These are phyloP conservation scores for Termitomyces sp. DNA, from an alignment of 768 basidiomycete genomes.

Conservation along the genomic window DNA sequence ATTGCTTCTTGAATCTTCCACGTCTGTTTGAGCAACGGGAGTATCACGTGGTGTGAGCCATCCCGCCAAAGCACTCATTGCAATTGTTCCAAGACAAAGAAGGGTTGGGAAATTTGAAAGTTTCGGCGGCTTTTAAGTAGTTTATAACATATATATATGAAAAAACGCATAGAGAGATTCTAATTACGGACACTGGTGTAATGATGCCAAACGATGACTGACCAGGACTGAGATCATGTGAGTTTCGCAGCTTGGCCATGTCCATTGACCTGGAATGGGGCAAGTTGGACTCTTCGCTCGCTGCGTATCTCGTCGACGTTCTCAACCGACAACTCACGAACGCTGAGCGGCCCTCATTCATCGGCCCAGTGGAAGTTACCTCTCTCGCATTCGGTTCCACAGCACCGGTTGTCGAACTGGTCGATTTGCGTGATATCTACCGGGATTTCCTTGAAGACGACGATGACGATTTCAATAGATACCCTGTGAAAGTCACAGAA, in stretches of 20 bases:
- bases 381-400: constrained; percentile 83
- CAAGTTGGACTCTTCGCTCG: constrained; percentile 69
- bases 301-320: constrained; percentile 59
- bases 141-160: not conserved
- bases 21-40: not conserved
- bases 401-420: constrained; percentile 81
- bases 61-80: too few relatives aligned
- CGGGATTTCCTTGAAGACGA: constrained; percentile 90
- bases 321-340: constrained; percentile 76
- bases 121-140: not conserved
- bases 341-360: constrained; percentile 82
- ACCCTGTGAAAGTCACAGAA: constrained; percentile 46
- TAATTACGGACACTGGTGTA: not conserved
- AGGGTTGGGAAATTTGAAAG: not conserved
- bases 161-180: not conserved
- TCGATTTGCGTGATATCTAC: constrained; percentile 91
- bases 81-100: not conserved
- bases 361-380: constrained; percentile 86
- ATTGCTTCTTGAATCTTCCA: too few relatives aligned
- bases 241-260: constrained; percentile 38
- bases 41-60: not conserved
- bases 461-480: constrained; percentile 46
- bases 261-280: constrained; percentile 95
- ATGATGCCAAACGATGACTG: not conserved
- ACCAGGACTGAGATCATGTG: not conserved